Evolutionary conservation across 192 early-diverging fungal species (phyloP).

Genomic region (Linnemannia hyalina): DNA sequence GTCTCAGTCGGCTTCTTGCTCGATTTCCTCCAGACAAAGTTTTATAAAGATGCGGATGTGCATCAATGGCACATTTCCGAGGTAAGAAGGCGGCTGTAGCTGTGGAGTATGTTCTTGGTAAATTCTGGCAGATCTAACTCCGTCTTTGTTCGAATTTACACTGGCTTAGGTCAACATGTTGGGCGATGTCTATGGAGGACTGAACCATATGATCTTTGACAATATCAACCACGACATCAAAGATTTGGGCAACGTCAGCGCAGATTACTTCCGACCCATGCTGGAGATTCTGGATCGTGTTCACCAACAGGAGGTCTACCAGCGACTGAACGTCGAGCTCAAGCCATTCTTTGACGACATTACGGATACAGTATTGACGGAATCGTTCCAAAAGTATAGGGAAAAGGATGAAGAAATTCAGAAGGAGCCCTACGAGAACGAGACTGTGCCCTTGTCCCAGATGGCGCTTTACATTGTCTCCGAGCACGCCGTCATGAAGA

Average conservation of each 20-base stretch:
- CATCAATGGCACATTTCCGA: conserved; percentile 69
- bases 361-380: conserved; percentile 40
- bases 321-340: conserved; percentile 41
- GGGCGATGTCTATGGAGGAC: conserved; percentile 58
- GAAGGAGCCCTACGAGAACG: conserved; percentile 47
- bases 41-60: conserved; percentile 62
- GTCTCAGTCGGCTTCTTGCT: conserved; percentile 36
- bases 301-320: conserved; percentile 52
- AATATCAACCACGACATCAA: conserved; percentile 55
- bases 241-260: conserved; percentile 35
- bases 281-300: conserved; percentile 44
- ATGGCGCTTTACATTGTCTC: conserved; percentile 52
- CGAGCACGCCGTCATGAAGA: conserved; percentile 45
- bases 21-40: conserved; percentile 54
- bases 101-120: not conserved
- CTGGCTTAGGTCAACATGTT: conserved; percentile 59
- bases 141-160: no score
- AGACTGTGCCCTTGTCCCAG: conserved; percentile 45
- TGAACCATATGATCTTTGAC: conserved; percentile 61
- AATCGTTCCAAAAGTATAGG: conserved; percentile 38
- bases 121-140: not conserved
- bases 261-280: conserved; percentile 42
- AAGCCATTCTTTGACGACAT: conserved; percentile 55
- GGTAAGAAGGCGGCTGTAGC: conserved; percentile 38
- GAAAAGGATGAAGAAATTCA: conserved; percentile 47